Base-by-base conservation (phyloP, 2,329 filamentous ascomycete species). In the Phoma herbarum region DNA sequence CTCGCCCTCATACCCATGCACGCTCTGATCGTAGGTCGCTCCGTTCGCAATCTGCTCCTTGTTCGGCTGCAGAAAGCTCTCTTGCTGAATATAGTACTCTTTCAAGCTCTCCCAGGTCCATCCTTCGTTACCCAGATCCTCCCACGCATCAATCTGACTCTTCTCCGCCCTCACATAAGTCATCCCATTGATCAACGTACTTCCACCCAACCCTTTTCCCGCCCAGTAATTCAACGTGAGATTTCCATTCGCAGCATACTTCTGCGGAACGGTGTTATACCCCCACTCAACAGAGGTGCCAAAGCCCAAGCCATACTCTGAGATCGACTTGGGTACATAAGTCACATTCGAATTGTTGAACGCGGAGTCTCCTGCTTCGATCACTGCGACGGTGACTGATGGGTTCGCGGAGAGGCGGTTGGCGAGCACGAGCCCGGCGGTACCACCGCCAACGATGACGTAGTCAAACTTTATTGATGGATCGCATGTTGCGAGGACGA, bases 171-270 rank as follows among this genome's bases (percentile, higher is more conserved):
- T 64, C 10, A 76, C 52, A 60, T 75, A 77, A 5, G 73, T 75
- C 71, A 76, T 75, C 2, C 75, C 79, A 65, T 82, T 82, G 52
- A 82, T 80, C 10, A 73, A 69, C 16, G 76, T 79, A 3, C 78
- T 78, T 6, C 79, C 81, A 42, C 78, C 78, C 2, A 81, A 62
- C 0, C 76, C 79, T 60, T 78, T 81, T 2, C 79, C 80, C n/a
- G 77, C 76, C 51, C 69, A 70, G 44, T 80, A 69, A 4, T 64
- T 65, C 31, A 78, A 63, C 0, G 51, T 47, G n/a, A 53, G 10
- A 37, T 44, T 61, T 4, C 31, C 55, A 25, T 70, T 69, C 9
- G 63, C 71, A 2, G 67, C 74, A 67, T 78, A 78, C 25, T 66
- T 74, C 58, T 82, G 80, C 14, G 72, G 69, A 5, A 65, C 72